phyloP scores from a whole-genome alignment of 1,284 basidiomycete species.

The Ganoderma boninense region DNA sequence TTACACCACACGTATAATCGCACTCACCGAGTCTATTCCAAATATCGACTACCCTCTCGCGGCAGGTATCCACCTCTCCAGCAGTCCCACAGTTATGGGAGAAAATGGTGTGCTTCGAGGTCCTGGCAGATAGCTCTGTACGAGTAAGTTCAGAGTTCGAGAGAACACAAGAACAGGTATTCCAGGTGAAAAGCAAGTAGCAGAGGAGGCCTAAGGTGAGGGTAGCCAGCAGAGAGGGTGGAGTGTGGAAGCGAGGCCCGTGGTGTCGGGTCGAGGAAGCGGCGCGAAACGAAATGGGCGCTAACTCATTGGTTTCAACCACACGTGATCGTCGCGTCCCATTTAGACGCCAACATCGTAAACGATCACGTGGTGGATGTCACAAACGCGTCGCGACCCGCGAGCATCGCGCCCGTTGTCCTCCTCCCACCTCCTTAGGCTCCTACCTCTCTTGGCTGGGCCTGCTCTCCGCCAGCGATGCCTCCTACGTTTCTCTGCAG shows the following conservation, averaged over 20 bases:
- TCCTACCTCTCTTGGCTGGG: background rate
- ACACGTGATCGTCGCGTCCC: slow-evolving; percentile 27
- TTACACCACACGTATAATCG: background rate
- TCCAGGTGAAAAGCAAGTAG: background rate
- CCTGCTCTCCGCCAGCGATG: background rate
- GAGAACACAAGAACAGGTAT: background rate
- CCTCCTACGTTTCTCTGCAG: slow-evolving; percentile 12
- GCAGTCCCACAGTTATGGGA: background rate
- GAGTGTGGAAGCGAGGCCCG: background rate
- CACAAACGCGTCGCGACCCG: background rate
- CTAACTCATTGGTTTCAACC: slow-evolving; percentile 19
- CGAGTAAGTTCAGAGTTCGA: background rate
- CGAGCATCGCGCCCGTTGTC: background rate
- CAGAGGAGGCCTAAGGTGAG: background rate
- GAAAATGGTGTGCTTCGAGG: background rate
- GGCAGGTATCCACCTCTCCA: background rate
- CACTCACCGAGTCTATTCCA: background rate
- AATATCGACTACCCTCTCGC: background rate
- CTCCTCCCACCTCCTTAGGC: background rate
- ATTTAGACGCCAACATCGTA: slow-evolving; percentile 1
- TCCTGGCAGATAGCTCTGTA: background rate
- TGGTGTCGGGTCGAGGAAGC: slow-evolving; percentile 7
- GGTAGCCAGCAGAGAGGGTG: background rate
- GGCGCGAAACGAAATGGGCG: slow-evolving; percentile 11
- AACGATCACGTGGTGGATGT: slow-evolving; percentile 1